Base-by-base conservation (phyloP, 2,329 filamentous ascomycete species). In the Aspergillus fumigatus region DNA sequence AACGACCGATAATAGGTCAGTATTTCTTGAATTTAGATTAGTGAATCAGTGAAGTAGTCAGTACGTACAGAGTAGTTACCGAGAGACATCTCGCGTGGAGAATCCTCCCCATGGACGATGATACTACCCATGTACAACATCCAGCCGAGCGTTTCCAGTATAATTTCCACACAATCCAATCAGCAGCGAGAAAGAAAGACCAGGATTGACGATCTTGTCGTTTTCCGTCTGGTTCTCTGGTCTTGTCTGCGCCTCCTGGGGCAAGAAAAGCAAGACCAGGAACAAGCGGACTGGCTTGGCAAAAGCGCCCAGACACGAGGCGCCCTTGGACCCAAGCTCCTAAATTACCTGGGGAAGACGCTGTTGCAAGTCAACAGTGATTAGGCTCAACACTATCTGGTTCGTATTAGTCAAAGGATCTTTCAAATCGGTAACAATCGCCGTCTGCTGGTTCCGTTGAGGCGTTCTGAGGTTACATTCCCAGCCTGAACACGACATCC, bases 211-310 rank as follows among this genome's bases (percentile, higher is more conserved):
- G 41, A 45, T 45, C 41, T 23, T 45, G 14, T 38, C 4, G 5
- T 10, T 25, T 25, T 7, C 11, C 25, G 8, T 5, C 9, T 38
- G 32, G 32, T 17, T 38, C 14, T 38, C 21, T 26, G 21, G 21
- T 23, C 23, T 47, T 47, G 43, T 47, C 43, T 47, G 21, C 43
- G 43, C 43, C 43, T 25, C 43, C 6, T 21, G 40, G 29, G 29
- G 26, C 48, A 48, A 17, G 4, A 35, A 32, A 35, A 35, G 32
- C 32, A 35, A 17, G 14, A 4, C 32, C 14, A 35, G 21, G 19
- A 21, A 27, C 38, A 48, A 54, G 45, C 52, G 45, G 52, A 54
- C 25, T 27, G 43, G 19, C 52, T 54, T 54, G 52, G 52, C 52
- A 50, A 11, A 27, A 2, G 8, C 7, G 35, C 21, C 27, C 26